A percentile compares a stretch with the other conserved stretches of the same genome.
Evolutionary conservation across 1,284 basidiomycete species (phyloP).

Genomic region (Meira nashicola): DNA sequence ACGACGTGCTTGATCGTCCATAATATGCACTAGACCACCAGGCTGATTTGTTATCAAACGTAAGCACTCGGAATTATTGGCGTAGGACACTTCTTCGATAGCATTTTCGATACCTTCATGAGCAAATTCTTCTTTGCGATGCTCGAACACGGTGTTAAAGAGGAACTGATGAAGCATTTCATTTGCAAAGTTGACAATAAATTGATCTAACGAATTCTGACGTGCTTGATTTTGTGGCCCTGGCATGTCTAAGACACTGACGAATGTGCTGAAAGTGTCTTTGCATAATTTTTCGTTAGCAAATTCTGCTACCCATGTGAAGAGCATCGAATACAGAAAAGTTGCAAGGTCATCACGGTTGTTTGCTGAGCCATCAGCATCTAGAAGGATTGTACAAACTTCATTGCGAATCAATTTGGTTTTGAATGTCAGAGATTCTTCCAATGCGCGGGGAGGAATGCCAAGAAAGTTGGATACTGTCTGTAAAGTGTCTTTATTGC

Average conservation of each 20-base stretch:
- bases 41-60: slow-evolving; percentile 79
- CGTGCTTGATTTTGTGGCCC: slow-evolving; percentile 65
- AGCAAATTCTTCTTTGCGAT: slow-evolving; percentile 72
- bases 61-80: slow-evolving; percentile 85
- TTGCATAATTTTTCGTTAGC: slow-evolving; percentile 77
- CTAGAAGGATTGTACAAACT: slow-evolving; percentile 90
- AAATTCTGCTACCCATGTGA: slow-evolving; percentile 93
- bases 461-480: slow-evolving; percentile 88
- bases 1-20: slow-evolving; percentile 88
- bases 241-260: slow-evolving; percentile 91
- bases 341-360: slow-evolving; percentile 91
- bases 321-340: slow-evolving; percentile 86
- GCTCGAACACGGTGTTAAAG: slow-evolving; percentile 73
- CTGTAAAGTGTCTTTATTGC: slow-evolving; percentile 63
- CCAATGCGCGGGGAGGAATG: slow-evolving; percentile 68
- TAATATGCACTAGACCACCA: slow-evolving; percentile 88
- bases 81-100: slow-evolving; percentile 72
- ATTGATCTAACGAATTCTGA: slow-evolving; percentile 87
- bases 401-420: slow-evolving; percentile 89
- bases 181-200: slow-evolving; percentile 92
- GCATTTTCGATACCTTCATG: slow-evolving; percentile 73
- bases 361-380: slow-evolving; percentile 83
- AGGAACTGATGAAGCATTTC: slow-evolving; percentile 82
- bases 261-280: slow-evolving; percentile 63
- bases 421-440: slow-evolving; percentile 82